Conservation (phyloP, 148 eudicot species). For the Hydrangea macrophylla region DNA sequence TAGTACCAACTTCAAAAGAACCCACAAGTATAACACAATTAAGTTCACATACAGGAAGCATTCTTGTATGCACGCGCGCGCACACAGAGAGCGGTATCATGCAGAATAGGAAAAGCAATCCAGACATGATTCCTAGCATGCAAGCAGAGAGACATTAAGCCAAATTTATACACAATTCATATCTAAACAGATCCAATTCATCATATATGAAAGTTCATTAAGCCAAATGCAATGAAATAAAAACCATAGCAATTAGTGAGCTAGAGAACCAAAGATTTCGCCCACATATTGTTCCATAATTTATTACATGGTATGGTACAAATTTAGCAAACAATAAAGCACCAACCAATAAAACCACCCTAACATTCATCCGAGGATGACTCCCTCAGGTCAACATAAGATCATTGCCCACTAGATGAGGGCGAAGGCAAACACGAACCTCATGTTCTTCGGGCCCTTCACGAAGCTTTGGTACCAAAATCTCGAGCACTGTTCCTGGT, state of each 20-base stretch:
- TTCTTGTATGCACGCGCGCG: too few species aligned
- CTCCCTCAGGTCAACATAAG: constrained; percentile 15
- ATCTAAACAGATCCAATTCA: too few species aligned
- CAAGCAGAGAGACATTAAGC: not conserved
- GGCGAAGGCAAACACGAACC: constrained; percentile 38
- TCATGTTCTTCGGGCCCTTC: constrained; percentile 43
- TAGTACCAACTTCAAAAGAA: too few species aligned
- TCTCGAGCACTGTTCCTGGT: constrained; percentile 31
- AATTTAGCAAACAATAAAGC: constrained; percentile 11
- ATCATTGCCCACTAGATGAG: constrained; percentile 18
- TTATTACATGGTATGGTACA: constrained; percentile 1
- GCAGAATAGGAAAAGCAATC: too few species aligned
- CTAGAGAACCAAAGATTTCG: not conserved
- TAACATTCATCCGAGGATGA: not conserved
- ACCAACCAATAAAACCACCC: constrained; percentile 11
- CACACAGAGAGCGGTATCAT: not conserved
- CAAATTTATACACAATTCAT: not conserved
- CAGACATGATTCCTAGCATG: too few species aligned
- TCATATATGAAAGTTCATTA: too few species aligned
- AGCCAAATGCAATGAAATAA: constrained; percentile 11
- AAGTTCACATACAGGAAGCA: too few species aligned
- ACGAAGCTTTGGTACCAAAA: constrained; percentile 35
- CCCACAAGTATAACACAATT: too few species aligned
- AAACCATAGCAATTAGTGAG: constrained; percentile 13
- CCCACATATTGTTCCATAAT: constrained; percentile 5